Evolutionary conservation across 441 rosid species (phyloP), one percentile per base, ranked within the genome.

Genomic region (Brassica balearica): DNA sequence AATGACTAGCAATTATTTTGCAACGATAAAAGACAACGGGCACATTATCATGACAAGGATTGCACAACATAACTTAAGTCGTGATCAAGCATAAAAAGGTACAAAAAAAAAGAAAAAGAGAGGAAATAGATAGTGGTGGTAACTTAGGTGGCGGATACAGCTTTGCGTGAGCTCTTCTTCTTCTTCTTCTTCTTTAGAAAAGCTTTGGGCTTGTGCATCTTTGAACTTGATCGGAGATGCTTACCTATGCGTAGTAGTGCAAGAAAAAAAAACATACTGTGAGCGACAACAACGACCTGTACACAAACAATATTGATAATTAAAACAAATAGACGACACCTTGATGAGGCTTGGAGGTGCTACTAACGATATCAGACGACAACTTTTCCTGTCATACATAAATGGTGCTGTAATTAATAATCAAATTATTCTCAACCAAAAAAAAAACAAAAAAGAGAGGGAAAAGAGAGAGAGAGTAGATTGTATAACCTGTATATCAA

Each of bases 401-500:
- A 11, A 48, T 6, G 55, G 17, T n/a, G 17, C 8, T 4, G 17
- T 48, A n/a, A 5, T 12, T 48, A 48, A 48, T 48, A 48, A 48
- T 48, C 55, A 48, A 14, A 51, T 1, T 51, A 51, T 51, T 51
- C 19, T 51, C 8, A 51, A 51, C 58, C 19, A 51, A 51, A 51
- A 14, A 15, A 0, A 48, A 43, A 43, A 46, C 3, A 10, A 46
- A 12, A 17, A 17, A 17, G 19, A 17, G 19, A 17, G 19, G 19
- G 19, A 19, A 23, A 23, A 23, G 27, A 23, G 27, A 23, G 56
- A 12, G 19, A 19, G 19, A 1, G 14, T n/a, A 48, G 15, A 48
- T 51, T 51, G 6, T 51, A 51, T n/a, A 51, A 51, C 58, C 58
- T 51, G 58, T 5, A 51, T 51, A 51, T 51, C 58, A 51, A 51